Percentiles rank a stretch among this genome's conserved stretches.
Conservation (phyloP, 2,329 filamentous ascomycete species). For the Apiospora phragmitis region DNA sequence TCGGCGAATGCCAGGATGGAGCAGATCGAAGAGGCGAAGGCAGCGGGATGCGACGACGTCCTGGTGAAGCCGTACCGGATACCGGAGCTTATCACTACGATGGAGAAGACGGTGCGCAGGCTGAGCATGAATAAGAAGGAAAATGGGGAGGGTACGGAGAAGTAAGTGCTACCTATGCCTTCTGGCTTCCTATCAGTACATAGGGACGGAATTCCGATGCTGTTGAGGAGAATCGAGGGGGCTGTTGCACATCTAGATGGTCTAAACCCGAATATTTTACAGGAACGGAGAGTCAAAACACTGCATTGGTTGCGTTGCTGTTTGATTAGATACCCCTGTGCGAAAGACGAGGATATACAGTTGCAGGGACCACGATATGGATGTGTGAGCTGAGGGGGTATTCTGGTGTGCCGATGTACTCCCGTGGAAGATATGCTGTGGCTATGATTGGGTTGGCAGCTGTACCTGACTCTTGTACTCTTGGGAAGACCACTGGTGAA, state of each 20-base stretch:
- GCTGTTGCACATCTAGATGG: constrained; percentile 3
- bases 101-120: constrained; percentile 47
- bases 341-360: not conserved
- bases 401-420: not conserved
- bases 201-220: constrained; percentile 2
- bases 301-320: constrained; percentile 12
- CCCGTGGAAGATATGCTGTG: not conserved
- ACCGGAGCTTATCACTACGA: constrained; percentile 60
- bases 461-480: constrained; percentile 5
- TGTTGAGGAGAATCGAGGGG: not conserved
- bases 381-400: constrained; percentile 1
- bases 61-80: constrained; percentile 73
- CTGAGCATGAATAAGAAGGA: not conserved
- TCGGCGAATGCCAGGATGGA: constrained; percentile 68
- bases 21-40: constrained; percentile 54
- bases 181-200: constrained; percentile 7
- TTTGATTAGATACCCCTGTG: constrained; percentile 13
- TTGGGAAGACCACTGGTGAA: not conserved
- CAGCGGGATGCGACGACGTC: constrained; percentile 61
- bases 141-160: not conserved
- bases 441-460: not conserved
- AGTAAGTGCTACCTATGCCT: constrained; percentile 7
- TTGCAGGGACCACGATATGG: not conserved
- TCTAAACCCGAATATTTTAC: constrained; percentile 1
- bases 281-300: constrained; percentile 8